Evolutionary conservation across 2,329 filamentous ascomycete genomes (phyloP).

Genomic region (Cyphellophora europaea): DNA sequence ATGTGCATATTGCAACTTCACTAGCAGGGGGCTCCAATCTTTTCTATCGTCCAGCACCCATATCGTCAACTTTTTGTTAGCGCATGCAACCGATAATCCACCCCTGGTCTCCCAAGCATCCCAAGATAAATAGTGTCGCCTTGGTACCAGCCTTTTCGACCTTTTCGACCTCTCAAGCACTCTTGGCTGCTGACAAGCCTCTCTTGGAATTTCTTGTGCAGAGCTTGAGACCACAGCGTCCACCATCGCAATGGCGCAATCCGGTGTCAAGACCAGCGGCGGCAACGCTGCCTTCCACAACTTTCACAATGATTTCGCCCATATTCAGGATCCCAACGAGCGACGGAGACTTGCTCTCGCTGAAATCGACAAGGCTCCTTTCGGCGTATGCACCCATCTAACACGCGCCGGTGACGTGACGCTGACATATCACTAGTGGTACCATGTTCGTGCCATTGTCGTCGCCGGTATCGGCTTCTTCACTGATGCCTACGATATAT

Average conservation of each 20-base stretch:
- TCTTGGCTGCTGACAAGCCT: constrained; percentile 2
- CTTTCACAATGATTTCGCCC: constrained; percentile 65
- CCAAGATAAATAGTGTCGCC: background rate
- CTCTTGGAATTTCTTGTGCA: constrained; percentile 4
- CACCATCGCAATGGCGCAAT: background rate
- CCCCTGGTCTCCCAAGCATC: background rate
- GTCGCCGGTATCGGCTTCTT: constrained; percentile 84
- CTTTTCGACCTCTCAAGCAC: constrained; percentile 1
- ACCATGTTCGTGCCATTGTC: constrained; percentile 66
- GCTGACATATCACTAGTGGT: constrained; percentile 44
- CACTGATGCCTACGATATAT: constrained; percentile 78
- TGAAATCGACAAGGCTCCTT: constrained; percentile 37
- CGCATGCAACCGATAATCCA: too few relatives aligned
- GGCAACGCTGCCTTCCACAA: constrained; percentile 57
- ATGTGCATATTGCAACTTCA: too few relatives aligned
- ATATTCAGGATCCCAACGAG: constrained; percentile 61
- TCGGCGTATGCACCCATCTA: constrained; percentile 14
- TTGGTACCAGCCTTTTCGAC: background rate
- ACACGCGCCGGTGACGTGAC: background rate
- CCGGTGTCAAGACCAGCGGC: constrained; percentile 11
- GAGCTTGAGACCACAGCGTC: background rate
- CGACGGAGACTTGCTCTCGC: constrained; percentile 69
- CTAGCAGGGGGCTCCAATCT: too few relatives aligned
- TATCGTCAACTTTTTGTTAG: too few relatives aligned
- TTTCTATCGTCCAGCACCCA: too few relatives aligned